phyloP scores from a whole-genome alignment of 352 stramenopile species.

The Elongisporangium prolatum region DNA sequence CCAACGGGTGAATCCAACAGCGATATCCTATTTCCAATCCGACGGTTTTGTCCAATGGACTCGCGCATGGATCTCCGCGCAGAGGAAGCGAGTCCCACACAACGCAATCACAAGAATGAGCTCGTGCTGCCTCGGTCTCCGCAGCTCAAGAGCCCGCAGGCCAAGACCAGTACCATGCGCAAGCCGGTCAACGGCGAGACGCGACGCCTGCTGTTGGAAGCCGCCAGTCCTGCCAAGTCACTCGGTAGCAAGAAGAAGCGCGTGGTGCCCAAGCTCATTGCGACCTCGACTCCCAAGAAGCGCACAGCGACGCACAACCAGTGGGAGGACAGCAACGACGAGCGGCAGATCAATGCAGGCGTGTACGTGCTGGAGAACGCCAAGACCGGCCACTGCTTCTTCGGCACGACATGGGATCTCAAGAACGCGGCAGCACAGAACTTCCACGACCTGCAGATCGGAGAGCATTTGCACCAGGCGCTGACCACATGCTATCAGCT shows the following conservation, averaged over 20 bases:
- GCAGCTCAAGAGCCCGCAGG: neutral
- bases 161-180: neutral
- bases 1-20: too few species aligned
- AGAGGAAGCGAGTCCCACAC: neutral
- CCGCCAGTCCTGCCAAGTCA: neutral
- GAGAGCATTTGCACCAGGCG: constrained; percentile 35
- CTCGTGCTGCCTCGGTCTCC: neutral
- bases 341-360: constrained; percentile 47
- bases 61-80: neutral
- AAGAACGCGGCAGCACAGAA: constrained; percentile 44
- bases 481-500: constrained; percentile 36
- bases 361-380: constrained; percentile 62
- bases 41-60: neutral
- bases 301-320: constrained; percentile 23
- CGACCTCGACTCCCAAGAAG: constrained; percentile 9
- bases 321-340: constrained; percentile 9
- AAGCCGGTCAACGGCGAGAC: neutral
- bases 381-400: constrained; percentile 54
- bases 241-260: constrained; percentile 9
- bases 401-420: constrained; percentile 74
- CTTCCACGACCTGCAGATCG: constrained; percentile 39
- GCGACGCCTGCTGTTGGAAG: neutral
- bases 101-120: neutral
- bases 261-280: constrained; percentile 27
- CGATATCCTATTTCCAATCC: neutral